Percentiles rank a stretch among this genome's conserved stretches.
These are phyloP conservation scores for Populus trichocarpa DNA, from an alignment of 441 rosid genomes.

Conservation along the genomic window DNA sequence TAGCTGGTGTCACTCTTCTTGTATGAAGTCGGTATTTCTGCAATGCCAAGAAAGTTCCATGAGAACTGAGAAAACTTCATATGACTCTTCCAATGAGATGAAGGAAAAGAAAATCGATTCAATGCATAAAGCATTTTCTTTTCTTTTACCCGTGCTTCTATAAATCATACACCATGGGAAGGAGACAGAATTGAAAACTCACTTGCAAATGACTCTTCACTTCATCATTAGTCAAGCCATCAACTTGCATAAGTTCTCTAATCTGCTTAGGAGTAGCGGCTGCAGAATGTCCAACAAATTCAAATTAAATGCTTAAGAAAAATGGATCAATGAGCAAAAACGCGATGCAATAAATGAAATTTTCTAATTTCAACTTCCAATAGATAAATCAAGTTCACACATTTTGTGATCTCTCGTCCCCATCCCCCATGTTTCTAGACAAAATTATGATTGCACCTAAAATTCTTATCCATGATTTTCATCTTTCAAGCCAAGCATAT, in stretches of 20 bases:
- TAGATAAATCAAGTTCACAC: slow-evolving; percentile 4
- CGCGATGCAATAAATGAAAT: not conserved
- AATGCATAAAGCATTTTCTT: not conserved
- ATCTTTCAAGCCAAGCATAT: not conserved
- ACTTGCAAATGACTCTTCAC: slow-evolving; percentile 99
- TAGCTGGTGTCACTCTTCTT: slow-evolving; percentile 36
- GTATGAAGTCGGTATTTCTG: slow-evolving; percentile 92
- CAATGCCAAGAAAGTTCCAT: slow-evolving; percentile 18
- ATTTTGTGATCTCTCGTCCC: not conserved
- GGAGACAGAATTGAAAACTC: slow-evolving; percentile 6
- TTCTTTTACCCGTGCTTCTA: not conserved
- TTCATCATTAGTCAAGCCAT: slow-evolving; percentile 96
- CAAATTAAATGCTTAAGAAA: slow-evolving; percentile 16
- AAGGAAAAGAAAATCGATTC: slow-evolving; percentile 1
- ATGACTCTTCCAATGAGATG: not conserved
- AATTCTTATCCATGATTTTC: not conserved
- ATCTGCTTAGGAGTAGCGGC: slow-evolving; percentile 98
- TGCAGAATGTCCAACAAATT: slow-evolving; percentile 27
- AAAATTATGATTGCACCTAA: not conserved
- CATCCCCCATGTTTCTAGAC: not conserved
- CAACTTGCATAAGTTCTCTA: slow-evolving; percentile 93
- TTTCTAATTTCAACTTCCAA: slow-evolving; percentile 2
- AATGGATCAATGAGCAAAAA: not conserved
- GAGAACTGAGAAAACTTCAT: slow-evolving; percentile 8
- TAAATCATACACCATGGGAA: not conserved